Percentiles rank a stretch among this genome's conserved stretches.
phyloP scores from a whole-genome alignment of 352 stramenopile genomes.

The Phytophthora quininea region DNA sequence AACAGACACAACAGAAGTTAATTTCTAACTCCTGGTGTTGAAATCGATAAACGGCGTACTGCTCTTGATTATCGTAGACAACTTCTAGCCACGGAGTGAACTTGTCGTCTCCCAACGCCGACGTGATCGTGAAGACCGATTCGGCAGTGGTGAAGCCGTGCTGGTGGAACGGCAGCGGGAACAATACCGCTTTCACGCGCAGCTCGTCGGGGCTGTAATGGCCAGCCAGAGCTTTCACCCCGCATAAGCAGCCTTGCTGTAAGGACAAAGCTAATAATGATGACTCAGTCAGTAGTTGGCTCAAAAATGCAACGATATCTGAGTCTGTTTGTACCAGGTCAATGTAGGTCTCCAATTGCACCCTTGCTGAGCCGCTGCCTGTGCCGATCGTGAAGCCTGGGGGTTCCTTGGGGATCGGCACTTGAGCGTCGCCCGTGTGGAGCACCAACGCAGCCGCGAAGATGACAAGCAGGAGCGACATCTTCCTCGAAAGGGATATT shows the following conservation, averaged over 20 bases:
- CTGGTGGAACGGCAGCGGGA: slow-evolving; percentile 75
- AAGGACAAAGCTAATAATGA: slow-evolving; percentile 58
- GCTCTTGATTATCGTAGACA: slow-evolving; percentile 76
- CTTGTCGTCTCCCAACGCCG: slow-evolving; percentile 48
- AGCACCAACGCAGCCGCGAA: slow-evolving; percentile 13
- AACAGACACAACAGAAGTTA: background rate
- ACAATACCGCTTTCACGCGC: slow-evolving; percentile 67
- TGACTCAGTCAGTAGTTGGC: too few relatives aligned
- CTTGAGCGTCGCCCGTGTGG: slow-evolving; percentile 37
- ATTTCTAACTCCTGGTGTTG: background rate
- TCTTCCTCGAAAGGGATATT: slow-evolving; percentile 6
- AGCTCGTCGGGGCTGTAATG: slow-evolving; percentile 66
- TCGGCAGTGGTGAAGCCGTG: slow-evolving; percentile 71
- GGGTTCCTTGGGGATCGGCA: slow-evolving; percentile 60
- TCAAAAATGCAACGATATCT: too few relatives aligned
- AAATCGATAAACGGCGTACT: slow-evolving; percentile 28
- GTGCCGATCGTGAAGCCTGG: slow-evolving; percentile 71
- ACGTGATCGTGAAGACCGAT: slow-evolving; percentile 63
- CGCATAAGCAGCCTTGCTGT: slow-evolving; percentile 64
- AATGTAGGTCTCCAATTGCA: slow-evolving; percentile 83
- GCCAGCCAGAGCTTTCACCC: slow-evolving; percentile 68
- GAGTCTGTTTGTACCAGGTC: slow-evolving; percentile 48
- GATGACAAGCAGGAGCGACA: slow-evolving; percentile 19
- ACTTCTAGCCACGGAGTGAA: slow-evolving; percentile 71
- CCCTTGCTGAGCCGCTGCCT: slow-evolving; percentile 47